Percentiles rank a stretch among this genome's conserved stretches.
These are phyloP conservation scores for Fusarium pseudonygamai DNA, from an alignment of 2,329 filamentous ascomycete species.

Conservation along the genomic window DNA sequence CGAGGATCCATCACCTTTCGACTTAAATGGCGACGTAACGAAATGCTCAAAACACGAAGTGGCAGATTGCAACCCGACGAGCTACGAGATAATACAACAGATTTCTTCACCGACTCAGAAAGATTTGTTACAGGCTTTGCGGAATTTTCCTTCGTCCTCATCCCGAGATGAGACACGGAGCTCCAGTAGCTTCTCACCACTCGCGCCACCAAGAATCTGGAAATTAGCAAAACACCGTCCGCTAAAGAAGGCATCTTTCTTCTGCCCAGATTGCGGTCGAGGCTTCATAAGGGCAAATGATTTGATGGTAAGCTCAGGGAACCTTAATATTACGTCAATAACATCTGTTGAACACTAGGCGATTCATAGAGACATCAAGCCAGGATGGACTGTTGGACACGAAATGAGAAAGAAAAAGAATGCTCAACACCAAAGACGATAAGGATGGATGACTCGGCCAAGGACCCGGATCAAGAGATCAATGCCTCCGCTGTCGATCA, in stretches of 20 bases:
- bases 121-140: no score
- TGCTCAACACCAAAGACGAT: not conserved
- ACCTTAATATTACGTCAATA: not conserved
- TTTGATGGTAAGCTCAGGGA: not conserved
- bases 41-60: not conserved
- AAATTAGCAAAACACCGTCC: no score
- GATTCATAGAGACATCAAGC: not conserved
- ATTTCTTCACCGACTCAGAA: no score
- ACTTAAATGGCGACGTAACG: not conserved
- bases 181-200: not conserved
- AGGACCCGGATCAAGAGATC: no score
- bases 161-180: not conserved
- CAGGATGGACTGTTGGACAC: not conserved
- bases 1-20: not conserved
- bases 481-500: no score
- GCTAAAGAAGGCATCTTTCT: no score
- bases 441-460: not conserved
- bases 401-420: not conserved
- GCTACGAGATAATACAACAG: no score
- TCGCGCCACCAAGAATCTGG: not conserved
- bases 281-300: accelerated
- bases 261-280: not conserved
- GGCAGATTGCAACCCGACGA: not conserved
- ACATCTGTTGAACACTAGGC: not conserved
- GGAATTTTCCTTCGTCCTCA: not conserved